Conservation (phyloP, 352 stramenopile genomes). For the Globisporangium okanoganense region DNA sequence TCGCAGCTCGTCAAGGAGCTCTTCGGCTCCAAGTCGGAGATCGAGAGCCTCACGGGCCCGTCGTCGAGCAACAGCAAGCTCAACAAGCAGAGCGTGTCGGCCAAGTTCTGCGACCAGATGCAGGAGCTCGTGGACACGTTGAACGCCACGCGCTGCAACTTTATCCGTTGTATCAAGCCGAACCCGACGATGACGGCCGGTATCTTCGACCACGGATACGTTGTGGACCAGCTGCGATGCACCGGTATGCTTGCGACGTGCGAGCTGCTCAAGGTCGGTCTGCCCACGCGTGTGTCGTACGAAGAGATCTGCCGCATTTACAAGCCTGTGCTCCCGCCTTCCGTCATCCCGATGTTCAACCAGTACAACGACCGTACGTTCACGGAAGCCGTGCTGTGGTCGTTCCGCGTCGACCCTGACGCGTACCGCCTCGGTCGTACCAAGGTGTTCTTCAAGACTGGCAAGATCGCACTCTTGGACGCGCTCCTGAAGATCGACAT, state of each 20-base stretch:
- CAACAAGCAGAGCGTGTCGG: slow-evolving; percentile 58
- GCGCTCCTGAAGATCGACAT: slow-evolving; percentile 86
- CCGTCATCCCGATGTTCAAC: slow-evolving; percentile 76
- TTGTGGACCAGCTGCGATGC: slow-evolving; percentile 88
- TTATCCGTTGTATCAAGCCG: slow-evolving; percentile 91
- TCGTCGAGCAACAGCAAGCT: slow-evolving; percentile 20
- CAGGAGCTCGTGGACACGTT: slow-evolving; percentile 82
- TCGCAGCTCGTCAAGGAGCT: slow-evolving; percentile 78
- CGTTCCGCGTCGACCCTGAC: slow-evolving; percentile 84
- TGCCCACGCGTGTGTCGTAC: slow-evolving; percentile 88
- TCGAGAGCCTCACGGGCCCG: slow-evolving; percentile 44
- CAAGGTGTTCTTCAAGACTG: slow-evolving; percentile 91
- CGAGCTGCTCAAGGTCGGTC: slow-evolving; percentile 89
- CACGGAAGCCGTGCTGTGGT: slow-evolving; percentile 87
- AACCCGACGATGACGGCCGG: slow-evolving; percentile 77
- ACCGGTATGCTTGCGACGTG: slow-evolving; percentile 89
- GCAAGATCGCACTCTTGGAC: slow-evolving; percentile 87
- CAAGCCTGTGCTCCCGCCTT: slow-evolving; percentile 69
- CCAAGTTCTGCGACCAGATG: slow-evolving; percentile 88
- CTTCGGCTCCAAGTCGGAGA: slow-evolving; percentile 60
- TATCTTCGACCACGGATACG: slow-evolving; percentile 87
- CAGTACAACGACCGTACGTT: slow-evolving; percentile 85
- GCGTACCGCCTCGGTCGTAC: slow-evolving; percentile 87
- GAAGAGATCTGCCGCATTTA: slow-evolving; percentile 88
- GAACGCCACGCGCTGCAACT: slow-evolving; percentile 82